Evolutionary conservation across 2,329 filamentous ascomycete genomes (phyloP).

Genomic region (Stemphylium vesicarium): DNA sequence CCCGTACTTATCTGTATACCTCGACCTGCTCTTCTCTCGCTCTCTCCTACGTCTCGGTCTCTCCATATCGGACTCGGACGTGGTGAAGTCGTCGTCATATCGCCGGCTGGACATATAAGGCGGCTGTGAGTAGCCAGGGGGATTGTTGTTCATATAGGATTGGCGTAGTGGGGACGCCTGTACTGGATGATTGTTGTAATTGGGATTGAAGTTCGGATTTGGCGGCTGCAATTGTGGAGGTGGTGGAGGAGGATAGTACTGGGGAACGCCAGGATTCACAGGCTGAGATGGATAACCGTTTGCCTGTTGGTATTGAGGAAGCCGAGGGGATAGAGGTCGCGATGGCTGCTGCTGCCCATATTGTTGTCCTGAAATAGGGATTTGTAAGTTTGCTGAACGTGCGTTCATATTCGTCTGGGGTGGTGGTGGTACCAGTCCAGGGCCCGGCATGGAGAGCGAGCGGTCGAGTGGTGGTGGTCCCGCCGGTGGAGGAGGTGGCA

Average conservation of each 20-base stretch:
- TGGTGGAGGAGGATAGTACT: slow-evolving; percentile 4
- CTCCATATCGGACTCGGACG: slow-evolving; percentile 35
- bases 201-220: background rate
- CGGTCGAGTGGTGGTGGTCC: slow-evolving; percentile 35
- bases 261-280: background rate
- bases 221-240: slow-evolving; percentile 7
- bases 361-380: slow-evolving; percentile 13
- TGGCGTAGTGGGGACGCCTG: slow-evolving; percentile 29
- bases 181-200: background rate
- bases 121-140: background rate
- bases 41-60: slow-evolving; percentile 19
- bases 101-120: slow-evolving; percentile 5
- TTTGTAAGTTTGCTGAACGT: slow-evolving; percentile 22
- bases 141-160: slow-evolving; percentile 6
- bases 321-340: slow-evolving; percentile 13
- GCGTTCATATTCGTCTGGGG: slow-evolving; percentile 15
- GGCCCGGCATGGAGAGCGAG: slow-evolving; percentile 34
- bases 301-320: background rate
- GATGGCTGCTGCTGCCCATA: slow-evolving; percentile 5
- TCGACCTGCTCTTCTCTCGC: background rate
- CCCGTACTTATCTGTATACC: slow-evolving; percentile 16
- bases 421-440: slow-evolving; percentile 16
- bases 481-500: slow-evolving; percentile 18
- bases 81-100: slow-evolving; percentile 26
- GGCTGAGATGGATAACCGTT: slow-evolving; percentile 7